phyloP scores from a whole-genome alignment of 352 stramenopile genomes.

The Globisporangium nagaii region DNA sequence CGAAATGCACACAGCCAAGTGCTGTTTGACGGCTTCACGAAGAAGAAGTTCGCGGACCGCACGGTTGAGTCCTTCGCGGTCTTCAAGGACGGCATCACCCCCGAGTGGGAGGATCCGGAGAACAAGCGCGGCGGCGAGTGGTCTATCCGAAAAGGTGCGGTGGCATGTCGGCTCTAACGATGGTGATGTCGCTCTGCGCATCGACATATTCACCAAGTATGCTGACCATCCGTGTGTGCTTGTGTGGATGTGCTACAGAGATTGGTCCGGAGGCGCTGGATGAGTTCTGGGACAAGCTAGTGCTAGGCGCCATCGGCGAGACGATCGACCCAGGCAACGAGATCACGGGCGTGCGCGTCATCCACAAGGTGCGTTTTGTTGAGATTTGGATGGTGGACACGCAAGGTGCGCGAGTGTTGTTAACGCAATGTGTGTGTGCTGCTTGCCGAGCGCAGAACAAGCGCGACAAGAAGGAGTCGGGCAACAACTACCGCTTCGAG shows the following conservation, averaged over 20 bases:
- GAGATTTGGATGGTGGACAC: background rate
- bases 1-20: conserved; percentile 37
- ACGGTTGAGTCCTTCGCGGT: conserved; percentile 92
- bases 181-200: background rate
- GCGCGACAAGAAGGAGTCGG: conserved; percentile 75
- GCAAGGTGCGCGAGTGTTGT: too few relatives aligned
- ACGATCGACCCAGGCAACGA: conserved; percentile 82
- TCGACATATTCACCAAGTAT: background rate
- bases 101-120: conserved; percentile 87
- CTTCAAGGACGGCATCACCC: conserved; percentile 88
- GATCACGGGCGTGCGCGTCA: conserved; percentile 87
- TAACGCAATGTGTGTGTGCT: background rate
- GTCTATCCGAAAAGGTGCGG: conserved; percentile 72
- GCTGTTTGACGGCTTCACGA: conserved; percentile 75
- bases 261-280: conserved; percentile 72
- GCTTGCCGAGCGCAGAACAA: conserved; percentile 46
- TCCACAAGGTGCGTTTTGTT: conserved; percentile 73
- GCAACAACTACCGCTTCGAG: conserved; percentile 84
- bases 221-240: background rate
- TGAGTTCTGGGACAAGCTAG: conserved; percentile 87
- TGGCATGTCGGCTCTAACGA: too few relatives aligned
- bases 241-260: conserved; percentile 28
- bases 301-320: conserved; percentile 88
- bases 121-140: conserved; percentile 88
- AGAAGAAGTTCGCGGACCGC: conserved; percentile 90